phyloP scores from a whole-genome alignment of 2,329 filamentous ascomycete species.

The Elsinoe batatas region DNA sequence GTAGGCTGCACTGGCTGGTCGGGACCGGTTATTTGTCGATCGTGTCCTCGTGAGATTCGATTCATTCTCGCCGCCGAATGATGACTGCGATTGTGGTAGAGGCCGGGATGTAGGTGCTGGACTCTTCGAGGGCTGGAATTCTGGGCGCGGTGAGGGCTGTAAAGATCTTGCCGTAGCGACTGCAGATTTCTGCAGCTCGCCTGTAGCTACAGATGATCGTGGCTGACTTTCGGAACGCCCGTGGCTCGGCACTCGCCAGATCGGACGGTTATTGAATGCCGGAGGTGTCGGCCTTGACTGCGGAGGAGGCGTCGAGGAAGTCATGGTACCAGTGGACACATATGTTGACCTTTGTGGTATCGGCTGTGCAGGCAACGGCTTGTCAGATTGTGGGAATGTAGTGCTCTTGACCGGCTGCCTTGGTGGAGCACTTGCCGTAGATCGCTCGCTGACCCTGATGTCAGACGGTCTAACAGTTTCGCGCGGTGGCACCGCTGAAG shows the following conservation, averaged over 20 bases:
- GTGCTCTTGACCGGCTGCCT: neutral
- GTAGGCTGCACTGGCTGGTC: conserved; percentile 68
- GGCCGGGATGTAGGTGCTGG: conserved; percentile 50
- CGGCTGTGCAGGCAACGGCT: conserved; percentile 31
- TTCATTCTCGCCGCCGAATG: conserved; percentile 50
- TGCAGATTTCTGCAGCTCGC: conserved; percentile 28
- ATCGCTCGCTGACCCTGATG: conserved; percentile 53
- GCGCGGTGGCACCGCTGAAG: conserved; percentile 32
- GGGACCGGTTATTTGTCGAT: conserved; percentile 55
- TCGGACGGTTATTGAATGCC: conserved; percentile 35
- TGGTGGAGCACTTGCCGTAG: conserved; percentile 39
- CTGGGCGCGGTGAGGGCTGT: conserved; percentile 33
- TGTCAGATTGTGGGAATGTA: conserved; percentile 21
- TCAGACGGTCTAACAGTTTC: conserved; percentile 16
- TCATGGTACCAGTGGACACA: conserved; percentile 75
- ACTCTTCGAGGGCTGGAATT: conserved; percentile 41
- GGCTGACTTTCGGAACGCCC: conserved; percentile 41
- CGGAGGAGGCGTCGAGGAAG: conserved; percentile 44
- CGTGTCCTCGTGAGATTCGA: conserved; percentile 50
- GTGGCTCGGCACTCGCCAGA: conserved; percentile 47
- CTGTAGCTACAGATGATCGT: conserved; percentile 32
- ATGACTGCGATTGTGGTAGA: conserved; percentile 62
- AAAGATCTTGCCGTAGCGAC: conserved; percentile 27
- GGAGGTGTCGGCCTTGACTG: conserved; percentile 26
- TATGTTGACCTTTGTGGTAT: conserved; percentile 42